Conservation (phyloP, 2,329 filamentous ascomycete species). For the Claviceps capensis region DNA sequence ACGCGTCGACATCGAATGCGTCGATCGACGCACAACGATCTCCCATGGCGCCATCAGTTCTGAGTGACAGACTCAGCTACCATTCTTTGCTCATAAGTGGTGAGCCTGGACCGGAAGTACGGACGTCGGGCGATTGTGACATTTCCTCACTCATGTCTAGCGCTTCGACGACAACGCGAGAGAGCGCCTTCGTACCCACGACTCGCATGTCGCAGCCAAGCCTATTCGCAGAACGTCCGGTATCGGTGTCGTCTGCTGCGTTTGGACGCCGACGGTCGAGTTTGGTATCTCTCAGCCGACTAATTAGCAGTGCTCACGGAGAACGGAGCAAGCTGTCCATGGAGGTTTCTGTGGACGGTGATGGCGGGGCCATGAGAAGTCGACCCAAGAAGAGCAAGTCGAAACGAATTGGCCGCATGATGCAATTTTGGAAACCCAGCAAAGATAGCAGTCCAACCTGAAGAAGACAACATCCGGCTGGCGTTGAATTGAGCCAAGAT, state of each 20-base stretch:
- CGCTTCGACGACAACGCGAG: slow-evolving; percentile 62
- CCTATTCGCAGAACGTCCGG: slow-evolving; percentile 42
- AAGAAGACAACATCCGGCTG: not conserved
- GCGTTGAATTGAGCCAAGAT: not conserved
- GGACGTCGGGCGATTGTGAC: slow-evolving; percentile 55
- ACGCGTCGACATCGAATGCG: slow-evolving; percentile 50
- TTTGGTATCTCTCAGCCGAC: slow-evolving; percentile 60
- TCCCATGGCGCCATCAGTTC: slow-evolving; percentile 62
- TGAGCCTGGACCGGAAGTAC: slow-evolving; percentile 58
- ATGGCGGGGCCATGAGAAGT: slow-evolving; percentile 38
- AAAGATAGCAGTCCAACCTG: slow-evolving; percentile 23
- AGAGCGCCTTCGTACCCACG: slow-evolving; percentile 39
- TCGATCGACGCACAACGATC: slow-evolving; percentile 59
- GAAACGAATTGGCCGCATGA: slow-evolving; percentile 58
- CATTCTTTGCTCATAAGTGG: slow-evolving; percentile 59
- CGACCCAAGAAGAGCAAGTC: slow-evolving; percentile 48
- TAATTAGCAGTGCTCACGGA: slow-evolving; percentile 62
- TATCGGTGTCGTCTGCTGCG: slow-evolving; percentile 46
- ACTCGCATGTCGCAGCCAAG: slow-evolving; percentile 34
- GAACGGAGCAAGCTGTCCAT: slow-evolving; percentile 63
- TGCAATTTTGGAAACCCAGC: slow-evolving; percentile 65
- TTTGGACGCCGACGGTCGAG: slow-evolving; percentile 62
- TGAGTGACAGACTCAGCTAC: slow-evolving; percentile 57
- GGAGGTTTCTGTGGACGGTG: slow-evolving; percentile 44
- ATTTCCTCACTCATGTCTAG: slow-evolving; percentile 63